These are phyloP conservation scores for Hymenoscyphus occultus DNA, from an alignment of 2,329 filamentous ascomycete genomes.

Conservation along the genomic window DNA sequence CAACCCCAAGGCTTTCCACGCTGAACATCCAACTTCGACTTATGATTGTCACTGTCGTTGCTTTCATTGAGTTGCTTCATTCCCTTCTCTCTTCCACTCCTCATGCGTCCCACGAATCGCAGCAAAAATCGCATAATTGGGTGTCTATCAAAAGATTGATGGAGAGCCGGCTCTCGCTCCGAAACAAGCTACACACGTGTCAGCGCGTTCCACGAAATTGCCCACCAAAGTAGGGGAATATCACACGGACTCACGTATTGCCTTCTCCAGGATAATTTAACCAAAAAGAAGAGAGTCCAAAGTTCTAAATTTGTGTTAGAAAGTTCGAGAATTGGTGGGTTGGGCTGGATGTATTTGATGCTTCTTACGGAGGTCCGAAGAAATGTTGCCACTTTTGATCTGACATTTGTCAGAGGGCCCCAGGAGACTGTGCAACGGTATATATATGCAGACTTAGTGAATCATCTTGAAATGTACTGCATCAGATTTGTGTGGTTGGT, in stretches of 20 bases:
- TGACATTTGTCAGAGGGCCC: too few relatives aligned
- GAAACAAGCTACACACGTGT: not conserved
- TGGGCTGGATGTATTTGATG: too few relatives aligned
- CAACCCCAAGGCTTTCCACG: constrained; percentile 3
- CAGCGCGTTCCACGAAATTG: not conserved
- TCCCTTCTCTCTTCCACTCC: not conserved
- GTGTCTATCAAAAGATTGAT: not conserved
- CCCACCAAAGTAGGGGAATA: not conserved
- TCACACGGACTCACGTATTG: not conserved
- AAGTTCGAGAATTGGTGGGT: too few relatives aligned
- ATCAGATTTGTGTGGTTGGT: too few relatives aligned
- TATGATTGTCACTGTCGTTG: not conserved
- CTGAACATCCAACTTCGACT: not conserved
- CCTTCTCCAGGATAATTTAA: not conserved
- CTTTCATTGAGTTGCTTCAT: not conserved
- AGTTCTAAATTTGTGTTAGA: too few relatives aligned
- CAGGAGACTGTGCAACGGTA: too few relatives aligned
- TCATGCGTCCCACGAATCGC: not conserved
- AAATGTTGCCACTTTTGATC: too few relatives aligned
- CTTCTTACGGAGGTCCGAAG: too few relatives aligned
- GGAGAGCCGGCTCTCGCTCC: not conserved
- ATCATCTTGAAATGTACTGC: too few relatives aligned
- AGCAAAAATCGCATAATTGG: not conserved
- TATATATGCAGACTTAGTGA: too few relatives aligned
- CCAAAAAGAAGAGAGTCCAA: too few relatives aligned